Evolutionary conservation across 2,329 filamentous ascomycete genomes (phyloP).

Genomic region (Beauveria pseudobassiana): DNA sequence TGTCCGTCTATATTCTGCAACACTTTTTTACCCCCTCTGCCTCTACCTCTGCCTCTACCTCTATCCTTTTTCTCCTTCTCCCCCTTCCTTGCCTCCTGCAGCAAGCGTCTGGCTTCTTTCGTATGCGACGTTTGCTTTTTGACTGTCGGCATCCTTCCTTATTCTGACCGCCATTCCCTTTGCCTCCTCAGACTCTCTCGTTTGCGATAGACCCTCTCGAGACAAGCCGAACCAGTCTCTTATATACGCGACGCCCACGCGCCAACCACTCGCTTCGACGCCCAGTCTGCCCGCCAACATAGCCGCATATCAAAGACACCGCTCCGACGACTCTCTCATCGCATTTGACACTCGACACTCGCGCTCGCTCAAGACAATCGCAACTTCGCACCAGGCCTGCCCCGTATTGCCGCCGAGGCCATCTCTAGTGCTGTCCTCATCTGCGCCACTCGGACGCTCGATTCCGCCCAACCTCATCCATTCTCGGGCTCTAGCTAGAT

Average conservation of each 20-base stretch:
- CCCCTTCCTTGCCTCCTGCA: constrained; percentile 1
- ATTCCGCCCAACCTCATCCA: background rate
- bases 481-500: background rate
- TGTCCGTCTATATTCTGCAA: constrained; percentile 3
- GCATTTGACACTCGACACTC: background rate
- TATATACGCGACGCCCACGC: constrained; percentile 4
- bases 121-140: background rate
- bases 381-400: background rate
- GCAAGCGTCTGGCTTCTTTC: constrained; percentile 5
- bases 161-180: background rate
- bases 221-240: background rate
- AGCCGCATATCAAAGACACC: background rate
- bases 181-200: background rate
- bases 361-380: background rate
- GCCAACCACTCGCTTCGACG: background rate
- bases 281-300: background rate
- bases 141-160: background rate
- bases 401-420: background rate
- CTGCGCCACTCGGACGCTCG: background rate
- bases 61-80: background rate
- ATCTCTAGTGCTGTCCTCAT: background rate
- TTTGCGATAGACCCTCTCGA: background rate
- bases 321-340: background rate
- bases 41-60: background rate
- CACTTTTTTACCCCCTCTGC: constrained; percentile 3